A percentile compares a stretch with the other conserved stretches of the same genome.
These are phyloP conservation scores for Apiotrichum sp. DNA, from an alignment of 1,284 basidiomycete species.

Conservation along the genomic window DNA sequence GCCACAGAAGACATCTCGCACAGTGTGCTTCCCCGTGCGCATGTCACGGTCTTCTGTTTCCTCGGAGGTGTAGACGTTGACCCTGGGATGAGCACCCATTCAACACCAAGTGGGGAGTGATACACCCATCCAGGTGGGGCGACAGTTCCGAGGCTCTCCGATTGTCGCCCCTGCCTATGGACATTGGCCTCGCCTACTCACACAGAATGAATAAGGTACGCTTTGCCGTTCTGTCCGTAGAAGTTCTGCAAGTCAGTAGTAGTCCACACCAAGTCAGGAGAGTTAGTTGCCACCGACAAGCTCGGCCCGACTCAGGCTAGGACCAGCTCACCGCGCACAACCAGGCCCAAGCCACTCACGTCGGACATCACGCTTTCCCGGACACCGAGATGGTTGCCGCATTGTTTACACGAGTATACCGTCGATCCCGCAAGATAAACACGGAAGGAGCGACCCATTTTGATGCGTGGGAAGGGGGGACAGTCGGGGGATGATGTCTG, in stretches of 20 bases:
- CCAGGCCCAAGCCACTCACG: slow-evolving; percentile 51
- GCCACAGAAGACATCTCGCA: slow-evolving; percentile 86
- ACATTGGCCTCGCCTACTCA: slow-evolving; percentile 49
- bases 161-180: too few relatives aligned
- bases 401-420: slow-evolving; percentile 84
- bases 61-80: slow-evolving; percentile 74
- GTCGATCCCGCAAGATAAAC: slow-evolving; percentile 79
- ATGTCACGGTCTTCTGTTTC: slow-evolving; percentile 85
- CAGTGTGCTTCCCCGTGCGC: slow-evolving; percentile 94
- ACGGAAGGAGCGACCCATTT: slow-evolving; percentile 51
- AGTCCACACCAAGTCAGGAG: neutral
- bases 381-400: slow-evolving; percentile 89
- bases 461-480: neutral
- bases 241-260: slow-evolving; percentile 38
- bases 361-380: slow-evolving; percentile 86
- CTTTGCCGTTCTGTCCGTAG: slow-evolving; percentile 89
- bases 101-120: too few relatives aligned
- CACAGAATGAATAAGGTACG: slow-evolving; percentile 89
- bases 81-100: slow-evolving; percentile 50
- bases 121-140: too few relatives aligned
- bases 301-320: neutral
- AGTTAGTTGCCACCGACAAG: neutral
- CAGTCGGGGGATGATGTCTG: too few relatives aligned
- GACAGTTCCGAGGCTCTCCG: too few relatives aligned
- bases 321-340: neutral